Conservation (phyloP, 1,284 basidiomycete species). For the Grifola frondosa region DNA sequence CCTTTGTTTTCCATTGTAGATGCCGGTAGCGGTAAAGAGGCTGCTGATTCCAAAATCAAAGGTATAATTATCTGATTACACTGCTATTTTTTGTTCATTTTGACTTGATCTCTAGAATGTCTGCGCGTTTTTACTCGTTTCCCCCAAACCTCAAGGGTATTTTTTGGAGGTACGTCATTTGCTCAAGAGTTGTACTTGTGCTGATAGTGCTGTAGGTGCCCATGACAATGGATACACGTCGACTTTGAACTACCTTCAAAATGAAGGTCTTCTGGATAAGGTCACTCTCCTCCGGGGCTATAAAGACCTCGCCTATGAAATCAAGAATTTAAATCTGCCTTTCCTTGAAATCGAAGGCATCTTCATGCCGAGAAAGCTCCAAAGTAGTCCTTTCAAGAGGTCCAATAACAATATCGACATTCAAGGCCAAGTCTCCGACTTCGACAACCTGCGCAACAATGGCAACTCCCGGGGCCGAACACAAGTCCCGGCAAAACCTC, state of each 20-base stretch:
- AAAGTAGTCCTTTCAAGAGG: slow-evolving; percentile 11
- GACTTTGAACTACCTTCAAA: slow-evolving; percentile 43
- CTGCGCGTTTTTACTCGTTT: slow-evolving; percentile 43
- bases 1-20: slow-evolving; percentile 49
- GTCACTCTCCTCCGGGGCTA: slow-evolving; percentile 49
- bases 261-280: slow-evolving; percentile 46
- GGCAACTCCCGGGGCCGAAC: slow-evolving; percentile 9
- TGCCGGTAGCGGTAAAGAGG: slow-evolving; percentile 52
- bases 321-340: slow-evolving; percentile 39
- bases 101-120: slow-evolving; percentile 40
- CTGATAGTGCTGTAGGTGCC: slow-evolving; percentile 32
- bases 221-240: slow-evolving; percentile 54
- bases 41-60: slow-evolving; percentile 53
- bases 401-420: slow-evolving; percentile 3
- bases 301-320: slow-evolving; percentile 40
- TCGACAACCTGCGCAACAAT: slow-evolving; percentile 18
- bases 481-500: background rate
- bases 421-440: slow-evolving; percentile 22
- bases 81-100: background rate
- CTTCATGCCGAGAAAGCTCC: slow-evolving; percentile 44
- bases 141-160: slow-evolving; percentile 40
- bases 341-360: slow-evolving; percentile 44
- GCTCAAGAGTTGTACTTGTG: slow-evolving; percentile 13
- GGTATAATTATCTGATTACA: slow-evolving; percentile 32
- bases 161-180: slow-evolving; percentile 41